Base-by-base conservation (phyloP, 495 filamentous ascomycete genomes). In the Cercophora samala region DNA sequence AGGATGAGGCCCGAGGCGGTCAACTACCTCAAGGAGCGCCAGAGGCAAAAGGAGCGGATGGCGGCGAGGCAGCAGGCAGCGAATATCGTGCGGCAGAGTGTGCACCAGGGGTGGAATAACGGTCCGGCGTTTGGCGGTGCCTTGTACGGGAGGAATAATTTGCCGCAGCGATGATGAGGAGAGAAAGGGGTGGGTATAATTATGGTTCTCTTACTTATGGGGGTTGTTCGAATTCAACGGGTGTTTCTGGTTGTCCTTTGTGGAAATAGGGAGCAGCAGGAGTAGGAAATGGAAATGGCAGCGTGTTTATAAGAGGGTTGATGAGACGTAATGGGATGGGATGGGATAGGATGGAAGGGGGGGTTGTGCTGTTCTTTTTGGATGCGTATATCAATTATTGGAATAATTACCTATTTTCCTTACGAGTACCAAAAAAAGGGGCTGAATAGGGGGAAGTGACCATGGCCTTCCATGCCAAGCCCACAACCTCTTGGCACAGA, bases 1-100 rank as follows among this genome's bases (percentile, higher is more conserved):
- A 87, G 95, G 60, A 99, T 99, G 95, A 83, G 95, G 60, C 93
- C 93, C 18, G 95, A 98, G 81, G 96, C 95, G n/a, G 87, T 88
- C 53, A 80, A 85, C 51, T 99, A 99, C 80, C 81, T 99, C 61
- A 90, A 89, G 64, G 93, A 98, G 77, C 82, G 95, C 22, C 93
- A 91, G 74, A 86, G 96, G 66, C 95, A 99, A 80, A 94, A 93
- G 80, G 95, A 98, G 80, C 82, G 94, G 70, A 85, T 97, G 72
- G 92, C 93, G 5, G 95, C 94, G 0, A 86, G 91, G 0, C 91
- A 92, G 1, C 93, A 94, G 0, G 96, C 96, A 4, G 93, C 96
- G 73, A 87, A 93, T 80, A 98, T 99, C 78, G 95, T 99, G 32
- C 85, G 89, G 72, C 93, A 97, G 79, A 98, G 95, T 79, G 84